Percentiles rank a stretch among this genome's conserved stretches.
phyloP scores from a whole-genome alignment of 139 green algal species.

The Monoraphidium neglectum region DNA sequence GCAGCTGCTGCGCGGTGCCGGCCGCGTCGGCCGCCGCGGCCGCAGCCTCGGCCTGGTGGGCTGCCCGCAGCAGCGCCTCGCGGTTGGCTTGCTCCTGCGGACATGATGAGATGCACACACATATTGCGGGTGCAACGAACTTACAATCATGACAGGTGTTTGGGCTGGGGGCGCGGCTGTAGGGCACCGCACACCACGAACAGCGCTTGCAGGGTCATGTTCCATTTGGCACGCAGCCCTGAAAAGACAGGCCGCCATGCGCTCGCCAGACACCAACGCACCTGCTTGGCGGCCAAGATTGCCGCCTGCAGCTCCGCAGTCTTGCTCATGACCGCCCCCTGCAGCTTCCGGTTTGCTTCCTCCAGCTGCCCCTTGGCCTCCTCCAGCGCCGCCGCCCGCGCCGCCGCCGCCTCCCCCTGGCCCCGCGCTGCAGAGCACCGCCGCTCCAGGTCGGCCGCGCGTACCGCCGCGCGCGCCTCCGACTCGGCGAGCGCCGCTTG shows the following conservation, averaged over 20 bases:
- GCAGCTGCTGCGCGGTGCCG: too few relatives aligned
- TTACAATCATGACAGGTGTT: too few relatives aligned
- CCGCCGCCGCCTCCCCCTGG: neutral
- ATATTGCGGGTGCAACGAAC: too few relatives aligned
- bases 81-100: too few relatives aligned
- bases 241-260: neutral
- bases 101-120: too few relatives aligned
- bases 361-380: neutral
- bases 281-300: conserved; percentile 9
- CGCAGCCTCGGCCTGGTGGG: too few relatives aligned
- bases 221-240: conserved; percentile 12
- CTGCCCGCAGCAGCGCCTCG: too few relatives aligned
- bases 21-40: too few relatives aligned
- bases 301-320: conserved; percentile 26
- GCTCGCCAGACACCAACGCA: conserved; percentile 1
- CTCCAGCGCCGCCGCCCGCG: neutral
- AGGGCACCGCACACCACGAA: conserved; percentile 26
- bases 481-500: neutral
- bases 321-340: conserved; percentile 43
- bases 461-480: neutral
- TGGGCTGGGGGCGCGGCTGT: neutral
- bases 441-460: neutral
- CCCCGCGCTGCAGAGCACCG: neutral
- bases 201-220: neutral
- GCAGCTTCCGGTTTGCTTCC: conserved; percentile 29